Conservation (phyloP, 1,284 basidiomycete genomes). For the Vanrija sp. region DNA sequence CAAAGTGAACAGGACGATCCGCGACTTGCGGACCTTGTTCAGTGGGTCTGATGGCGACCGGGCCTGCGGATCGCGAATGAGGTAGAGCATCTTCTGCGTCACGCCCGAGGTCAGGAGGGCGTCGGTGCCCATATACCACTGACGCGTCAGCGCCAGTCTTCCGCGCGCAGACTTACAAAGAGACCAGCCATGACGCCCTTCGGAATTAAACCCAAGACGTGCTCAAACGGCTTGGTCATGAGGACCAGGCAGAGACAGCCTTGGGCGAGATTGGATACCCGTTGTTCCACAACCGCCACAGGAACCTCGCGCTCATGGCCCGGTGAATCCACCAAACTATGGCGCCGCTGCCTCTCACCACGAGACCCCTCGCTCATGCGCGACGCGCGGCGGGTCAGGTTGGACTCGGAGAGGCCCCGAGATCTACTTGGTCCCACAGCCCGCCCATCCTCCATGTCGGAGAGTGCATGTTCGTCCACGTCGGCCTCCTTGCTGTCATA, state of each 20-base stretch:
- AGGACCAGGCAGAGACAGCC: slow-evolving; percentile 70
- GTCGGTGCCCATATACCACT: slow-evolving; percentile 87
- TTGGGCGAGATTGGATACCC: slow-evolving; percentile 81
- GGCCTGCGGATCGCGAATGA: slow-evolving; percentile 68
- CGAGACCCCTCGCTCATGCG: neutral
- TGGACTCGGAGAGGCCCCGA: neutral
- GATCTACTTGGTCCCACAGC: neutral
- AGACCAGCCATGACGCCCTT: slow-evolving; percentile 55
- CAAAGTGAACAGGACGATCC: slow-evolving; percentile 70
- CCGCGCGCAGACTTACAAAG: slow-evolving; percentile 51
- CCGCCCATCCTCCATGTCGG: slow-evolving; percentile 7
- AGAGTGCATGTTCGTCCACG: slow-evolving; percentile 1
- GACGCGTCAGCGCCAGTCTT: neutral
- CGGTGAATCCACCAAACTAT: slow-evolving; percentile 5
- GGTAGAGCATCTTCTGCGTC: slow-evolving; percentile 74
- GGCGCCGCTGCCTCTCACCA: slow-evolving; percentile 4
- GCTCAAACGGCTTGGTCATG: slow-evolving; percentile 74
- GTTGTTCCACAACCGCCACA: slow-evolving; percentile 78
- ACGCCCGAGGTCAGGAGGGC: slow-evolving; percentile 80
- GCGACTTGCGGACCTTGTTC: slow-evolving; percentile 65
- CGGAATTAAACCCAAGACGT: slow-evolving; percentile 70
- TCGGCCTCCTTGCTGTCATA: slow-evolving; percentile 52
- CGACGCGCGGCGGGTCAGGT: slow-evolving; percentile 1
- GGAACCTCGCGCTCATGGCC: slow-evolving; percentile 59
- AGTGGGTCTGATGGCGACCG: slow-evolving; percentile 66